These are phyloP conservation scores for Pistacia atlantica DNA, from an alignment of 345 rosid species.

Conservation along the genomic window DNA sequence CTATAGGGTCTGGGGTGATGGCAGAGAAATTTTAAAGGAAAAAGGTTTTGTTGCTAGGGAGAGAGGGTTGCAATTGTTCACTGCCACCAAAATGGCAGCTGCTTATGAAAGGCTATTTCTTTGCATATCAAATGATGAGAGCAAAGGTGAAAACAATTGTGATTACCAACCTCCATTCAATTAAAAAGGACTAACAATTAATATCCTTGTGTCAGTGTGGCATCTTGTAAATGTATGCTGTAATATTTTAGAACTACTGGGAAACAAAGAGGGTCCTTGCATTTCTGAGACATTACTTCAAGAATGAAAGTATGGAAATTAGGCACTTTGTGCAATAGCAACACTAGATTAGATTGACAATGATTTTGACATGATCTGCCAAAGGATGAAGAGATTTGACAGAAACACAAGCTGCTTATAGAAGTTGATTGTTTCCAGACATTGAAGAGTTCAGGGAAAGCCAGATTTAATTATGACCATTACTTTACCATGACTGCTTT, in stretches of 20 bases:
- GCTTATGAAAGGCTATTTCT: conserved; percentile 87
- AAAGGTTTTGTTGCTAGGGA: conserved; percentile 70
- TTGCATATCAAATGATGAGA: conserved; percentile 53
- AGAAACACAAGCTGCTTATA: not conserved
- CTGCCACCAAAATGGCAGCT: conserved; percentile 86
- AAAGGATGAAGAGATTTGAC: not conserved
- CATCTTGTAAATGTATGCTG: not conserved
- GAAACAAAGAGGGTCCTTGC: not conserved
- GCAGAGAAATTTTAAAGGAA: conserved; percentile 53
- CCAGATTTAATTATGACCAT: not conserved
- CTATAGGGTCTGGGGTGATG: conserved; percentile 54
- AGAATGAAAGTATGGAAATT: not conserved
- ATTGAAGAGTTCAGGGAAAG: not conserved
- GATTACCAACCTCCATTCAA: conserved; percentile 28
- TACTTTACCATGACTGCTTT: not conserved
- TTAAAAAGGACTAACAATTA: not conserved
- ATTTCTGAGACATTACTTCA: not conserved
- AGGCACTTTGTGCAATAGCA: not conserved
- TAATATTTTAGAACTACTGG: not conserved
- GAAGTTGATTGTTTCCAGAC: not conserved
- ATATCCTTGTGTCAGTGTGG: not conserved
- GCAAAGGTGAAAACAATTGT: conserved; percentile 42
- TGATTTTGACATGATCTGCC: not conserved
- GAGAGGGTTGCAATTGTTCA: conserved; percentile 69
- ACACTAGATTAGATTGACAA: not conserved